Evolutionary conservation across 179 eudicot genomes (phyloP).

Genomic region (Gypsophila paniculata): DNA sequence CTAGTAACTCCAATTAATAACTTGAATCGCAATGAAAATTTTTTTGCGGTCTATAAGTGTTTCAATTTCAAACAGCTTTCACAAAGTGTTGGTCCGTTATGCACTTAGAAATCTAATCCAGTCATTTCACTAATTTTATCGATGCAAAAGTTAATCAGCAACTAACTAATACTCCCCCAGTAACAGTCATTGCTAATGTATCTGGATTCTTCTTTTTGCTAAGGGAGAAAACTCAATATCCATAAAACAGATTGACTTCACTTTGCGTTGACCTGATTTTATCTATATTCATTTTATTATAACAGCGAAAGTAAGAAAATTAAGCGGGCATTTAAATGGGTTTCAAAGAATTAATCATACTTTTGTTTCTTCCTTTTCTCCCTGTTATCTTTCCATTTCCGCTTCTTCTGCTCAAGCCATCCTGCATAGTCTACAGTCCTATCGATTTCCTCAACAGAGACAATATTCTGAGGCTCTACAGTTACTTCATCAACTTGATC

Average conservation of each 20-base stretch:
- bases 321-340: not conserved
- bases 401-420: constrained; percentile 86
- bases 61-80: not conserved
- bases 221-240: not conserved
- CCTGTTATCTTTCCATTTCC: constrained; percentile 82
- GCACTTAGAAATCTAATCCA: not conserved
- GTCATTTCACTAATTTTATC: not conserved
- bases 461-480: constrained; percentile 30
- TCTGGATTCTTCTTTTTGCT: not conserved
- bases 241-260: not conserved
- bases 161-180: not conserved
- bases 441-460: constrained; percentile 43
- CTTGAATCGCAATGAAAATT: not conserved
- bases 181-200: not conserved
- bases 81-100: not conserved
- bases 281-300: not conserved
- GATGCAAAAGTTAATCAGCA: not conserved
- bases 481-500: constrained; percentile 30
- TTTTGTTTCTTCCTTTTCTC: constrained; percentile 75
- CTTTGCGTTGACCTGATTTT: constrained; percentile 7
- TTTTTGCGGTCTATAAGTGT: not conserved
- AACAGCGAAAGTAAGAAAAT: not conserved
- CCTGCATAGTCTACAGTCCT: constrained; percentile 71
- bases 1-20: not conserved
- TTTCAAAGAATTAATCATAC: constrained; percentile 31